Evolutionary conservation across 2,329 filamentous ascomycete species (phyloP), one percentile per base, ranked within the genome.

Genomic region (Chalaropsis ovoidea): DNA sequence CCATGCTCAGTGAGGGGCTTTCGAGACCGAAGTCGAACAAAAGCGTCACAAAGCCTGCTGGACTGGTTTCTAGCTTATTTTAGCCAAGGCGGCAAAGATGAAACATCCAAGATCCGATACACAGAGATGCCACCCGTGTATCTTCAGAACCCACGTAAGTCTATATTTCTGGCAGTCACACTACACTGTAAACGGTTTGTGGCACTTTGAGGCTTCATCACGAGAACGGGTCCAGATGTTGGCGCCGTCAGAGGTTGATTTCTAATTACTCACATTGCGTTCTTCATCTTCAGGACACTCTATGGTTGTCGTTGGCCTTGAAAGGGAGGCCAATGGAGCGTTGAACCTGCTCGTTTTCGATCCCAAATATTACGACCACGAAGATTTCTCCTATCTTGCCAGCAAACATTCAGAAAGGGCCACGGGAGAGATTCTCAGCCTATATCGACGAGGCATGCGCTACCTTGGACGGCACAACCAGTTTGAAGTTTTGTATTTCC

Each of bases 121-220:
- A 96, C 93, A 0, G 75, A 79, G 15, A 77, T 93, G 7, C 86
- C 93, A 47, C 92, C 94, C 0, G 86, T 97, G 49, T 97, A 96
- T 75, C 85, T 96, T 68, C 93, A 97, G 73, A 89, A 94, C 70
- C 84, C 85, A 69, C 87, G 86, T 85, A 76, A 67, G 74, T 69
- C 39, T 61, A 7, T 52, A 24, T 52, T 24, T 52, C 19, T 39
- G 35, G 35, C 35, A 39, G 35, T 10, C 35, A 10, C 8, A 10
- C 35, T 31, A 31, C 6, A 31, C 31, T 6, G 31, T 31, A 3
- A 6, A 31, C 31, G 6, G 31, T 39, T 39, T 39, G 35, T 7
- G 8, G 35, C 35, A 39, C 31, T 35, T 35, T 35, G 31, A 3
- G 7, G 35, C 8, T 10, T 39, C 35, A 39, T 39, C 31, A 7